Conservation (phyloP, 2,329 filamentous ascomycete species). For the Penicillium concentricum region DNA sequence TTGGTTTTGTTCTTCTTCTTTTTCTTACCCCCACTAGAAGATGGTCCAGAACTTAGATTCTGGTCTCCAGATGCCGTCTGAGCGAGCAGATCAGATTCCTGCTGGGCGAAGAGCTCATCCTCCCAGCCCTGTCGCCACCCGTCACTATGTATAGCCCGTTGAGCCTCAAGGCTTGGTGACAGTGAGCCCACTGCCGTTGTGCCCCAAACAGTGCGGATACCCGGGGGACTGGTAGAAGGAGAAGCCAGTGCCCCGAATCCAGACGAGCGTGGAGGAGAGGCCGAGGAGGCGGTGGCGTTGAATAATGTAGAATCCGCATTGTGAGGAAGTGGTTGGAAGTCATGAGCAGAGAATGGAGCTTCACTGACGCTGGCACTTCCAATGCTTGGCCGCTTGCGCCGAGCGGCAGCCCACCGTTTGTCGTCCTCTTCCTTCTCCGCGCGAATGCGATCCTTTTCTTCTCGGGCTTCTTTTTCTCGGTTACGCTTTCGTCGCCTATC, state of each 20-base stretch:
- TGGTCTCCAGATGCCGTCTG: constrained; percentile 43
- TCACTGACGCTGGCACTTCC: constrained; percentile 33
- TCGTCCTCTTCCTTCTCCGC: constrained; percentile 78
- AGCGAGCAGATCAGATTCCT: constrained; percentile 51
- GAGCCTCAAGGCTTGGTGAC: constrained; percentile 54
- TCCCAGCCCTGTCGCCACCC: constrained; percentile 88
- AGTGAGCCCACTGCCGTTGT: constrained; percentile 64
- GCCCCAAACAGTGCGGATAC: constrained; percentile 86
- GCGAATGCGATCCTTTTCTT: constrained; percentile 79
- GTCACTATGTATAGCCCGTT: constrained; percentile 57
- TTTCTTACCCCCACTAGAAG: constrained; percentile 49
- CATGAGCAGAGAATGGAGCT: constrained; percentile 56
- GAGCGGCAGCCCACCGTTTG: constrained; percentile 64
- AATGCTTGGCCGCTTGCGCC: constrained; percentile 59
- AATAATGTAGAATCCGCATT: constrained; percentile 25
- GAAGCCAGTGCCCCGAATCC: constrained; percentile 61
- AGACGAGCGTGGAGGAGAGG: constrained; percentile 44
- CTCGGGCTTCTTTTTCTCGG: constrained; percentile 76
- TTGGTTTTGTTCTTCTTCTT: constrained; percentile 68
- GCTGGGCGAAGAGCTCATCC: constrained; percentile 67
- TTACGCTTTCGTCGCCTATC: constrained; percentile 74
- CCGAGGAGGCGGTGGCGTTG: constrained; percentile 36
- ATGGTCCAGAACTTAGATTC: constrained; percentile 11
- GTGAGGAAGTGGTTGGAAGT: constrained; percentile 64
- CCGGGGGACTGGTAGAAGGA: constrained; percentile 77